A percentile compares a stretch with the other conserved stretches of the same genome.
phyloP scores from a whole-genome alignment of 352 stramenopile species.

The Hyaloperonospora brassicae region DNA sequence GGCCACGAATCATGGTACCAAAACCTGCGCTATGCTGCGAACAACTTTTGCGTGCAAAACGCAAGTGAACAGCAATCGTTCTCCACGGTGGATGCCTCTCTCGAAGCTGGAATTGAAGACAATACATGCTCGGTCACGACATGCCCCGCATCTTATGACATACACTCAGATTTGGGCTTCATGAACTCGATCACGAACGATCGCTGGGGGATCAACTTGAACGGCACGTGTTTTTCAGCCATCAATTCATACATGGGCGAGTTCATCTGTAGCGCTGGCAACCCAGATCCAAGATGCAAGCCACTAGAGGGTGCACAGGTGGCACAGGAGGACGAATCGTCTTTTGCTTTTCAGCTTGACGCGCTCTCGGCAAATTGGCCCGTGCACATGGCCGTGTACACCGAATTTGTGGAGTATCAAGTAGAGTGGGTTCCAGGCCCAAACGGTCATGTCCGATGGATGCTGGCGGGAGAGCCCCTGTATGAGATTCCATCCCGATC shows the following conservation, averaged over 20 bases:
- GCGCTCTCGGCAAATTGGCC: constrained; percentile 49
- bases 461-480: constrained; percentile 77
- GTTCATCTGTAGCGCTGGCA: constrained; percentile 39
- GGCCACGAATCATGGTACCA: constrained; percentile 60
- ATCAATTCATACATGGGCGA: constrained; percentile 43
- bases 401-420: constrained; percentile 39
- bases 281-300: constrained; percentile 21
- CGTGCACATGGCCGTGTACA: constrained; percentile 43
- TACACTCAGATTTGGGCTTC: constrained; percentile 27
- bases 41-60: constrained; percentile 44
- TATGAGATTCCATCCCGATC: constrained; percentile 78
- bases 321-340: constrained; percentile 4
- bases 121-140: constrained; percentile 31
- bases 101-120: constrained; percentile 26
- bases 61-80: constrained; percentile 22
- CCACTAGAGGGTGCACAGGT: constrained; percentile 7
- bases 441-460: constrained; percentile 58
- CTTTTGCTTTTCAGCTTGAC: constrained; percentile 79
- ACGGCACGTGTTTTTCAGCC: constrained; percentile 39
- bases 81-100: constrained; percentile 15
- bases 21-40: constrained; percentile 45
- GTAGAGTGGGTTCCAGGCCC: constrained; percentile 51
- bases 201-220: constrained; percentile 41
- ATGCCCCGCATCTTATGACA: constrained; percentile 36
- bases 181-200: constrained; percentile 17